Conservation (phyloP, 2,329 filamentous ascomycete genomes). For the Dryadomyces sulphureus region DNA sequence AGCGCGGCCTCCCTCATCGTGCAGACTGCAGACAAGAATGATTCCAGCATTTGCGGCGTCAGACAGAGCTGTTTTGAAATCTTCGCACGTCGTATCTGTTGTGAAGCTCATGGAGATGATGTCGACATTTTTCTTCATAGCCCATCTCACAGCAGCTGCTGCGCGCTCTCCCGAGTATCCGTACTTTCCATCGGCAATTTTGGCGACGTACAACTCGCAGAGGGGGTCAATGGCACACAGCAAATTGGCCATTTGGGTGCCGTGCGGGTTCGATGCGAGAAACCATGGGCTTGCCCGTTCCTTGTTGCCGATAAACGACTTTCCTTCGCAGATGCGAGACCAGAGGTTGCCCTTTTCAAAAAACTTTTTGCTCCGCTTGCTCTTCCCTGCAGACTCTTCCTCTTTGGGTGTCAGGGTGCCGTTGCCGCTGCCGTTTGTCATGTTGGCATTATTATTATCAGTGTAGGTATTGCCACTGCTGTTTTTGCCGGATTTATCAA, state of each 20-base stretch:
- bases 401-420: neutral
- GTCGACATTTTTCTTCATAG: conserved; percentile 4
- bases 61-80: neutral
- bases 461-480: neutral
- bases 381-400: neutral
- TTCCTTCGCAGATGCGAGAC: conserved; percentile 5
- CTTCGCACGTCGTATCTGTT: neutral
- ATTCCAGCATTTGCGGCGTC: conserved; percentile 1
- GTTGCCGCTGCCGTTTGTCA: neutral
- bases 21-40: conserved; percentile 4
- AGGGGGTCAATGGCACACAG: conserved; percentile 8
- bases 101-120: conserved; percentile 10
- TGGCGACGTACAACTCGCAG: conserved; percentile 7
- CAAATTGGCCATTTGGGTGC: conserved; percentile 9
- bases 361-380: conserved; percentile 1
- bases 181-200: conserved; percentile 3
- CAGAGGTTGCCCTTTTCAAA: conserved; percentile 2
- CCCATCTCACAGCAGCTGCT: conserved; percentile 4
- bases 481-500: too few relatives aligned
- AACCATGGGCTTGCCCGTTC: conserved; percentile 4
- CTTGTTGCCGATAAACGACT: conserved; percentile 7
- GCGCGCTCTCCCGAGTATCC: conserved; percentile 3
- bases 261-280: conserved; percentile 6
- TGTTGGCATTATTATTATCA: neutral
- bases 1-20: conserved; percentile 5